Percentiles rank a stretch among this genome's conserved stretches.
Conservation (phyloP, 2,329 filamentous ascomycete genomes). For the Fonsecaea monophora region DNA sequence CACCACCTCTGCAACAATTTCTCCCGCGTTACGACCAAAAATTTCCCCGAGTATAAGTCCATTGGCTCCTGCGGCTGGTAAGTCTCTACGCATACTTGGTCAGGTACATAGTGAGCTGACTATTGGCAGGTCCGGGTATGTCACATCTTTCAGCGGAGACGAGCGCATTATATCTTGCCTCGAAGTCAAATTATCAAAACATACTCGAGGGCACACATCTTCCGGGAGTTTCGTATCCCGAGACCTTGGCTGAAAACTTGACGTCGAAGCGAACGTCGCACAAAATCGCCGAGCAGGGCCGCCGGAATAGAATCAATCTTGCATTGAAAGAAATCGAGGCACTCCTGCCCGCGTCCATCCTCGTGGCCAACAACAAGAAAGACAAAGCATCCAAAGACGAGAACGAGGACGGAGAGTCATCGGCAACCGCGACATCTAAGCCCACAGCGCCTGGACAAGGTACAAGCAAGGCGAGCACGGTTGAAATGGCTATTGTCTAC, state of each 20-base stretch:
- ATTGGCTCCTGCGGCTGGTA: slow-evolving; percentile 74
- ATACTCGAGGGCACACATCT: slow-evolving; percentile 92
- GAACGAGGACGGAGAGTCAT: slow-evolving; percentile 46
- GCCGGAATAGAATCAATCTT: slow-evolving; percentile 92
- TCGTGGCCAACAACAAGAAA: slow-evolving; percentile 48
- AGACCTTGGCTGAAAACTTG: slow-evolving; percentile 87
- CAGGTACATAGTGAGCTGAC: slow-evolving; percentile 26
- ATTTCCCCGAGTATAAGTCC: slow-evolving; percentile 97
- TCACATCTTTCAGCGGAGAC: slow-evolving; percentile 61
- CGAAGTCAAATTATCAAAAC: slow-evolving; percentile 98
- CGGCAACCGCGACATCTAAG: slow-evolving; percentile 40
- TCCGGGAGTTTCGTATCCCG: slow-evolving; percentile 88
- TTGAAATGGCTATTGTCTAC: slow-evolving; percentile 96
- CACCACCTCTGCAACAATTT: slow-evolving; percentile 75
- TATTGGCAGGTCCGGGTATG: slow-evolving; percentile 34
- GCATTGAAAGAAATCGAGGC: slow-evolving; percentile 90
- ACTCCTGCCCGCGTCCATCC: slow-evolving; percentile 70
- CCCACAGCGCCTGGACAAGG: slow-evolving; percentile 57
- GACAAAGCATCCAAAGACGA: slow-evolving; percentile 40
- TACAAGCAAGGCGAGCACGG: slow-evolving; percentile 93
- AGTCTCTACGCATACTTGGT: slow-evolving; percentile 46
- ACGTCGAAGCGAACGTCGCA: slow-evolving; percentile 97
- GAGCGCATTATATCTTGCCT: slow-evolving; percentile 78
- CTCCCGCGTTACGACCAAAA: slow-evolving; percentile 82
- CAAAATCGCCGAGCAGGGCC: slow-evolving; percentile 96